Base-by-base conservation (phyloP, 2,329 filamentous ascomycete genomes). In the Cytospora mali region DNA sequence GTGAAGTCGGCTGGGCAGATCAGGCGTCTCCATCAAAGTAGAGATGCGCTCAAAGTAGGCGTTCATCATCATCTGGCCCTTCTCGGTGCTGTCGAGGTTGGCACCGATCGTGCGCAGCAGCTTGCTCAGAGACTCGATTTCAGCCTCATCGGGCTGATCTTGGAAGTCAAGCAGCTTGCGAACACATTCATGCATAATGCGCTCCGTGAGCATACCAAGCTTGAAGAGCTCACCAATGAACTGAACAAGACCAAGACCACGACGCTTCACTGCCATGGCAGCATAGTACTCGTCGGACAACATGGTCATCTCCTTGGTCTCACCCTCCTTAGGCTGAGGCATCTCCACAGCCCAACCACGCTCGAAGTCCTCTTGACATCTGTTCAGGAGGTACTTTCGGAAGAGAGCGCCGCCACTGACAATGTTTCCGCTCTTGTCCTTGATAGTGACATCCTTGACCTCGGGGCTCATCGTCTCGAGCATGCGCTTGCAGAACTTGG, bases 141-240 rank as follows among this genome's bases (percentile, higher is more conserved):
- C 93, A 59, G 94, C 91, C 79, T 99, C 95, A 70, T 99, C 95
- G 51, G 95, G 95, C 65, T 92, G 81, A 66, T 92, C 93, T 73
- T 94, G 90, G 77, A 96, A 98, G 79, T 99, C 94, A 69, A 99
- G 91, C 67, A 99, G 86, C 79, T 96, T 97, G 80, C 93, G 89
- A 29, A 99, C 93, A 84, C 95, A 99, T 78, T 97, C 92, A 81
- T 99, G 94, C 95, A 99, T 99, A 79, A 99, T 99, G 75, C 94
- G 91, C 77, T 97, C 92, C 66, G 95, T 99, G 76, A 99, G 85
- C 95, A 99, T 99, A 75, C 90, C 89, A 65, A 99, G 88, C 84
- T 98, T 99, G 87, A 96, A 99, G 52, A 99, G 87, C 79, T 99
- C 95, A 81, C 95, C 95, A 74, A 99, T 99, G 80, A 99, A 99